Percentiles rank a stretch among this genome's conserved stretches.
Conservation (phyloP, 2,329 filamentous ascomycete species). For the Pseudofabraea citricarpa region DNA sequence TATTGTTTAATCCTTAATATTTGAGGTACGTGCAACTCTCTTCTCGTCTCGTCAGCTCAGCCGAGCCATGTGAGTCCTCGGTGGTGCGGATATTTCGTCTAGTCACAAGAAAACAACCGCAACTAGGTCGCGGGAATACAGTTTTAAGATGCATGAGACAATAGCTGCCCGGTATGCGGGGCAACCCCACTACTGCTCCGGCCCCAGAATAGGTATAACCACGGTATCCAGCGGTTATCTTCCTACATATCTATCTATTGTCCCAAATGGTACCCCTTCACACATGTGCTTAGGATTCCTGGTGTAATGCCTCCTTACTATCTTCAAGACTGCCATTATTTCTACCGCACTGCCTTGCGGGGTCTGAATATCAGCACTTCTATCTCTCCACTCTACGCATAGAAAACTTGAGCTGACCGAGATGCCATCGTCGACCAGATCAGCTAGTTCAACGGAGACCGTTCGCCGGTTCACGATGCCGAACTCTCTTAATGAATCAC, state of each 20-base stretch:
- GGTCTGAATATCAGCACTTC: constrained; percentile 76
- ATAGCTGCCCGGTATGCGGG: constrained; percentile 23
- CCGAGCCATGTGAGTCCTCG: constrained; percentile 9
- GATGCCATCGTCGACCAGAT: constrained; percentile 55
- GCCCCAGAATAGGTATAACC: constrained; percentile 18
- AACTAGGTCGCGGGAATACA: constrained; percentile 19
- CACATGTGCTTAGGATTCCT: no score
- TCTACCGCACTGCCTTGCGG: constrained; percentile 85
- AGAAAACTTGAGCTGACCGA: constrained; percentile 40
- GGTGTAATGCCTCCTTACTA: constrained; percentile 70
- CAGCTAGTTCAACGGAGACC: constrained; percentile 29
- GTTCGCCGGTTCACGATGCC: constrained; percentile 68
- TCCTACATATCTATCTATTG: neutral
- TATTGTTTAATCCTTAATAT: neutral
- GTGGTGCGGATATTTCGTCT: constrained; percentile 15
- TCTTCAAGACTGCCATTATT: constrained; percentile 86
- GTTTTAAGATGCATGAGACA: constrained; percentile 16
- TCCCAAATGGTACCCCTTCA: no score
- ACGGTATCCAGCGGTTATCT: constrained; percentile 9
- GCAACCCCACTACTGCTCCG: constrained; percentile 14
- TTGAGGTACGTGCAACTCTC: neutral
- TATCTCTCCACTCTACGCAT: constrained; percentile 73
- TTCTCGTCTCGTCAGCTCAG: neutral
- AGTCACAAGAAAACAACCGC: constrained; percentile 13
- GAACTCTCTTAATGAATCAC: constrained; percentile 66